Evolutionary conservation across 768 basidiomycete genomes (phyloP).

Genomic region (Collybia mongolica): DNA sequence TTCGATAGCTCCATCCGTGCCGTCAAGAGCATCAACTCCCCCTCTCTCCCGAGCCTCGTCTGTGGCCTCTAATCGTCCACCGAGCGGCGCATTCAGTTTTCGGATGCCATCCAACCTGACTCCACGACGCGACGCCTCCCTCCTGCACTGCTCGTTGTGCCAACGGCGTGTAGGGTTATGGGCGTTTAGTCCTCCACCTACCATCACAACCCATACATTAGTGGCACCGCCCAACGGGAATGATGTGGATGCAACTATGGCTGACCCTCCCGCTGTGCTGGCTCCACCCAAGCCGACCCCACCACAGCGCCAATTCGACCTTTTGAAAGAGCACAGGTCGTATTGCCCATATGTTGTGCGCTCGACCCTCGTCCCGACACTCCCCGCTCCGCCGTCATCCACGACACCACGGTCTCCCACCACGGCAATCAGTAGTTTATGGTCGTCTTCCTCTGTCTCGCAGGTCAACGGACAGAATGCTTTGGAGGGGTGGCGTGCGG

Average conservation of each 20-base stretch:
- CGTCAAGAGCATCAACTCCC: conserved; percentile 30
- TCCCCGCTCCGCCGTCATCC: conserved; percentile 33
- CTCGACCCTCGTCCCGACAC: conserved; percentile 62
- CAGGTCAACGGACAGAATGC: conserved; percentile 28
- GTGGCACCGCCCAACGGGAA: neutral
- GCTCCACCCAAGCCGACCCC: conserved; percentile 26
- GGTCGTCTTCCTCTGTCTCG: conserved; percentile 4
- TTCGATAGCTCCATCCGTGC: conserved; percentile 29
- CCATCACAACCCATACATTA: neutral
- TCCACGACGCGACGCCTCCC: conserved; percentile 39
- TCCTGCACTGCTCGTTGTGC: conserved; percentile 68
- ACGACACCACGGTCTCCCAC: conserved; percentile 12
- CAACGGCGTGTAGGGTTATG: conserved; percentile 80
- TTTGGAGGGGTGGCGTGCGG: conserved; percentile 80
- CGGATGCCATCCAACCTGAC: conserved; percentile 22
- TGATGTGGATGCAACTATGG: neutral
- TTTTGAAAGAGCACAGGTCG: conserved; percentile 79
- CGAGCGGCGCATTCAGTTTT: conserved; percentile 19
- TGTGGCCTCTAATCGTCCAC: conserved; percentile 10
- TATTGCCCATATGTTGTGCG: conserved; percentile 84
- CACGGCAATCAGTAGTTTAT: conserved; percentile 25
- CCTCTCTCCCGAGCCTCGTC: conserved; percentile 12
- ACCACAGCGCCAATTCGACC: conserved; percentile 58
- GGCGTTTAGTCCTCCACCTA: conserved; percentile 49
- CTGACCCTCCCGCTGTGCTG: conserved; percentile 12